phyloP scores from a whole-genome alignment of 2,329 filamentous ascomycete species.

The Sporothrix dimorphospora region DNA sequence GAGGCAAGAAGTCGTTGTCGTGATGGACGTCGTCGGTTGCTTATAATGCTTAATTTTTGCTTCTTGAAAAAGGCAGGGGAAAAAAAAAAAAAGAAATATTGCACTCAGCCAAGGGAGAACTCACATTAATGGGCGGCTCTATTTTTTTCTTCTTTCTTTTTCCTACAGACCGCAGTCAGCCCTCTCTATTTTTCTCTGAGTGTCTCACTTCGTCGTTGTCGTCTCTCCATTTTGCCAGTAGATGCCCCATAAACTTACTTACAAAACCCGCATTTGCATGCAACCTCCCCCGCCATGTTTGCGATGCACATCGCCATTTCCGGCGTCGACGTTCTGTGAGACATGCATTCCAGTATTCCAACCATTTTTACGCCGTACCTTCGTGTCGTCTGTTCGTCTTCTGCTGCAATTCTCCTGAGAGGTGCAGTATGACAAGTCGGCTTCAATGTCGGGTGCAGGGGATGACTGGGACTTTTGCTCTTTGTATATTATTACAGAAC shows the following conservation, averaged over 20 bases:
- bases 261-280: not conserved
- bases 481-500: not conserved
- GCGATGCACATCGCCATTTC: constrained; percentile 17
- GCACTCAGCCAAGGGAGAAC: not conserved
- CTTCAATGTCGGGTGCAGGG: not conserved
- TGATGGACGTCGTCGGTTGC: not conserved
- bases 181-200: not conserved
- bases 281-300: constrained; percentile 14
- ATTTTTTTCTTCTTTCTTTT: not conserved
- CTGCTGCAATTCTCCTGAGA: not conserved
- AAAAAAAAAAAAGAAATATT: not conserved
- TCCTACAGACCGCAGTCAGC: not conserved
- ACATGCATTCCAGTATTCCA: constrained; percentile 22
- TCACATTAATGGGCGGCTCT: not conserved
- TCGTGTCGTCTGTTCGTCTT: not conserved
- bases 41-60: not conserved
- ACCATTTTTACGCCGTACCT: not conserved
- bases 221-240: not conserved
- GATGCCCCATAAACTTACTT: not conserved
- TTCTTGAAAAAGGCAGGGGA: not conserved
- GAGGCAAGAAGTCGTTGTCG: not conserved
- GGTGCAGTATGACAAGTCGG: not conserved
- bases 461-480: not conserved
- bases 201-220: not conserved
- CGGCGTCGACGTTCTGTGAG: not conserved